These are phyloP conservation scores for Rhodofomes roseus DNA, from an alignment of 1,284 basidiomycete genomes.

Conservation along the genomic window DNA sequence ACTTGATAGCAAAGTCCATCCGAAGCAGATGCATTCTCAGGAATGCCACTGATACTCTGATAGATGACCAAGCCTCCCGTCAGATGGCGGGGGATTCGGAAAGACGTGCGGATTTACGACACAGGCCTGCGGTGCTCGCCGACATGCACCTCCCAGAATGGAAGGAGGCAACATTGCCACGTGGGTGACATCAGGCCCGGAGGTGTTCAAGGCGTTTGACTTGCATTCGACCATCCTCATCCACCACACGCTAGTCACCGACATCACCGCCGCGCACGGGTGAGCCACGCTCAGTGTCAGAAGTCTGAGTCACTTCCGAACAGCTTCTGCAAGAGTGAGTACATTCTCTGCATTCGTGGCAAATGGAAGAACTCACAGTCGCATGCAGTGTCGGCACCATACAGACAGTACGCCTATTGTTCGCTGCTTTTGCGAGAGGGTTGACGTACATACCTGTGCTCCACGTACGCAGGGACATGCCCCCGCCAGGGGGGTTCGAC, in stretches of 20 bases:
- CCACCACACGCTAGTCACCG: slow-evolving; percentile 12
- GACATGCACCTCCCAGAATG: background rate
- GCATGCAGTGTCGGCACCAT: slow-evolving; percentile 57
- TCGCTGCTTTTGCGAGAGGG: slow-evolving; percentile 12
- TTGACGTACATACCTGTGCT: slow-evolving; percentile 13
- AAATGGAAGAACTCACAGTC: slow-evolving; percentile 13
- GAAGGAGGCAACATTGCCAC: slow-evolving; percentile 13
- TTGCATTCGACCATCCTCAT: slow-evolving; percentile 12
- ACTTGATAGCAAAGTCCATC: background rate
- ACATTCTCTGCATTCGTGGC: slow-evolving; percentile 8
- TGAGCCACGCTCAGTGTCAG: background rate
- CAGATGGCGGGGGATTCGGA: too few relatives aligned
- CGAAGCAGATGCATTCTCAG: background rate
- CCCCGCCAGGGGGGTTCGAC: slow-evolving; percentile 91
- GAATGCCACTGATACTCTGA: background rate
- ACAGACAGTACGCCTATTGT: slow-evolving; percentile 51
- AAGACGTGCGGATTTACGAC: background rate
- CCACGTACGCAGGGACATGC: slow-evolving; percentile 80
- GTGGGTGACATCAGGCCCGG: slow-evolving; percentile 12
- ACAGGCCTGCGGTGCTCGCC: background rate
- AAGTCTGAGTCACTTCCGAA: slow-evolving; percentile 13
- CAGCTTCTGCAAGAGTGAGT: slow-evolving; percentile 15
- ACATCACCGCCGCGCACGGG: slow-evolving; percentile 8
- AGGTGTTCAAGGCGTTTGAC: slow-evolving; percentile 9
- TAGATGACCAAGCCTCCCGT: too few relatives aligned